Percentiles rank a stretch among this genome's conserved stretches.
phyloP scores from a whole-genome alignment of 768 basidiomycete species.

The Naematelia aurantialba region DNA sequence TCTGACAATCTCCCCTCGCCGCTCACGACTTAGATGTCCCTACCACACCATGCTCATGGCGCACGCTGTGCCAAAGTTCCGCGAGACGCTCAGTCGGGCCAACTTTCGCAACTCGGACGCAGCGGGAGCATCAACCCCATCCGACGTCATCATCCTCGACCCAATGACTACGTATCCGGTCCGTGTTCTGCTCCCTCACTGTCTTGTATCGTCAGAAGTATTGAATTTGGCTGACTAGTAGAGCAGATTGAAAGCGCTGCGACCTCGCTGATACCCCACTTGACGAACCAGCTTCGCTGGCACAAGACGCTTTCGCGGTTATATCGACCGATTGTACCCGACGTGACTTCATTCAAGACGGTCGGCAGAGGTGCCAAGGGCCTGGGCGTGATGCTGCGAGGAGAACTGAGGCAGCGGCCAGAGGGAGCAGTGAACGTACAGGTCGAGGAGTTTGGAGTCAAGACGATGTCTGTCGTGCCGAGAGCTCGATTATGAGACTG shows the following conservation, averaged over 20 bases:
- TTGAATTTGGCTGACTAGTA: too few relatives aligned
- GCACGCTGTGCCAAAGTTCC: slow-evolving; percentile 35
- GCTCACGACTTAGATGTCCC: slow-evolving; percentile 23
- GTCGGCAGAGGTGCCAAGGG: slow-evolving; percentile 47
- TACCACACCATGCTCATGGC: slow-evolving; percentile 45
- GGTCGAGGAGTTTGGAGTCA: slow-evolving; percentile 35
- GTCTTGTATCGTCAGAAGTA: neutral
- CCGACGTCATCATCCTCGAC: slow-evolving; percentile 28
- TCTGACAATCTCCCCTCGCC: neutral
- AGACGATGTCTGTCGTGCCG: slow-evolving; percentile 6
- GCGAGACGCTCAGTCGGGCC: slow-evolving; percentile 19
- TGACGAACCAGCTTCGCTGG: slow-evolving; percentile 43
- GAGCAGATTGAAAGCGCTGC: neutral
- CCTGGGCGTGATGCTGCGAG: slow-evolving; percentile 41
- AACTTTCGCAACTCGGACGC: slow-evolving; percentile 14
- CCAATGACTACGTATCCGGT: slow-evolving; percentile 39
- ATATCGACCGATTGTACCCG: slow-evolving; percentile 19
- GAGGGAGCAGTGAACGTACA: slow-evolving; percentile 18
- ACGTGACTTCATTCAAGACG: slow-evolving; percentile 28
- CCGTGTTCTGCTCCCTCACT: slow-evolving; percentile 2
- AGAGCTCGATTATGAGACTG: neutral
- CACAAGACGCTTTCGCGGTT: slow-evolving; percentile 40
- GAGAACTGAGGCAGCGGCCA: slow-evolving; percentile 33
- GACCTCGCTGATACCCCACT: slow-evolving; percentile 30
- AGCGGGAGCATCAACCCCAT: neutral